Percentiles rank a stretch among this genome's conserved stretches.
phyloP scores from a whole-genome alignment of 176 grass and related monocot genomes.

The Carex pumila region DNA sequence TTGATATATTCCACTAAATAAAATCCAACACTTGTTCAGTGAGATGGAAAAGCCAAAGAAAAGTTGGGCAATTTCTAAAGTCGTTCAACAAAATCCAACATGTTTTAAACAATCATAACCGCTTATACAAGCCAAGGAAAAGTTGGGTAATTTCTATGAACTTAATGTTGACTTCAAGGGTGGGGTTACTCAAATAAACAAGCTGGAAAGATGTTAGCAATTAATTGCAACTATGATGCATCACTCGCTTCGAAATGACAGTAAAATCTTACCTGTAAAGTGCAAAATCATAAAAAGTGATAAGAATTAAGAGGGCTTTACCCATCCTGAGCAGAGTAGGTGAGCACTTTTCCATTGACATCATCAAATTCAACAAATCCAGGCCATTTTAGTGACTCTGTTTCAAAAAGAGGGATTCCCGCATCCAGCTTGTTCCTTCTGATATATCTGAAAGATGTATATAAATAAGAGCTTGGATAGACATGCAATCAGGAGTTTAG shows the following conservation, averaged over 20 bases:
- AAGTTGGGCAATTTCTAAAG: background rate
- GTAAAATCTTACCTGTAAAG: background rate
- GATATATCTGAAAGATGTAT: slow-evolving; percentile 56
- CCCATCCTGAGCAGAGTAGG: slow-evolving; percentile 89
- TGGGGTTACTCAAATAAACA: too few relatives aligned
- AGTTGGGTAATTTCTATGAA: background rate
- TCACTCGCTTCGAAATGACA: background rate
- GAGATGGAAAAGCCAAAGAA: too few relatives aligned
- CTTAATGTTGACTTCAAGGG: background rate
- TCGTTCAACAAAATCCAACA: background rate
- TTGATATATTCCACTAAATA: background rate
- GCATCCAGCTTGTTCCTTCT: slow-evolving; percentile 83
- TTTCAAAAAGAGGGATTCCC: slow-evolving; percentile 82
- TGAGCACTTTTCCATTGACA: slow-evolving; percentile 92
- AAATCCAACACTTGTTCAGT: background rate
- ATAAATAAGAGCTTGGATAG: slow-evolving; percentile 8
- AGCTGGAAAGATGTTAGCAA: background rate
- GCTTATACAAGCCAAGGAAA: background rate
- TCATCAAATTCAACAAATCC: slow-evolving; percentile 98
- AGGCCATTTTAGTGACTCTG: slow-evolving; percentile 91
- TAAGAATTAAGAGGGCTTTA: slow-evolving; percentile 22
- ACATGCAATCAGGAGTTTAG: background rate
- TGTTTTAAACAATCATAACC: background rate
- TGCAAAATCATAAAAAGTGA: background rate
- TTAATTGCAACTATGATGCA: background rate